These are phyloP conservation scores for Allium fistulosum DNA, from an alignment of 106 monocot species.

Conservation along the genomic window DNA sequence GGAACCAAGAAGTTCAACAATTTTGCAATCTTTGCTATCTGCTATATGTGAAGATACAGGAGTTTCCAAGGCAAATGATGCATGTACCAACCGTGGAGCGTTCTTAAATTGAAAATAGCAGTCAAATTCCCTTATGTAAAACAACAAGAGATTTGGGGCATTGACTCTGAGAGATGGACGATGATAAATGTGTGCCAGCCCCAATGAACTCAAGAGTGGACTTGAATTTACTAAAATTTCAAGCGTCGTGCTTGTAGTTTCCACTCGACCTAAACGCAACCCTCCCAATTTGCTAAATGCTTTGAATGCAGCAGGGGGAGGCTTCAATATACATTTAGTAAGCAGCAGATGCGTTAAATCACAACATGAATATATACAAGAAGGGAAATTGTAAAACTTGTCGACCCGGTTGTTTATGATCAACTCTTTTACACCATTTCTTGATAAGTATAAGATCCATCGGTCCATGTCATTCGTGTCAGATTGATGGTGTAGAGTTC, in stretches of 20 bases:
- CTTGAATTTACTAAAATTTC: background rate
- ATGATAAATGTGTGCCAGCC: background rate
- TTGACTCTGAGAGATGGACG: background rate
- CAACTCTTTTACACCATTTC: slow-evolving; percentile 6
- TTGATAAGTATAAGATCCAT: slow-evolving; percentile 9
- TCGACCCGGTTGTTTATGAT: background rate
- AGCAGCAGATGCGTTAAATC: background rate
- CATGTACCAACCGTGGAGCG: background rate
- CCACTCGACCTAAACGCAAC: background rate
- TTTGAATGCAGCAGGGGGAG: background rate
- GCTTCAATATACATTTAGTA: background rate
- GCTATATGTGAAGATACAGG: background rate
- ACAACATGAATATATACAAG: slow-evolving; percentile 2
- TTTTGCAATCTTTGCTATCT: background rate
- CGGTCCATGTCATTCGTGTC: background rate
- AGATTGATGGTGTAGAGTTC: background rate
- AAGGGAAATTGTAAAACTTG: background rate
- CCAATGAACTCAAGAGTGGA: background rate
- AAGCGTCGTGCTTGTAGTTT: background rate
- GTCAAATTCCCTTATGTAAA: background rate
- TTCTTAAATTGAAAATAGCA: background rate
- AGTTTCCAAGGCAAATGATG: background rate
- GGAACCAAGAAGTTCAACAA: background rate
- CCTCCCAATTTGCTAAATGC: background rate
- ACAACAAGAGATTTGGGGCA: background rate